A percentile compares a stretch with the other conserved stretches of the same genome.
phyloP scores from a whole-genome alignment of 306 rosid genomes.

The Lagenaria siceraria region DNA sequence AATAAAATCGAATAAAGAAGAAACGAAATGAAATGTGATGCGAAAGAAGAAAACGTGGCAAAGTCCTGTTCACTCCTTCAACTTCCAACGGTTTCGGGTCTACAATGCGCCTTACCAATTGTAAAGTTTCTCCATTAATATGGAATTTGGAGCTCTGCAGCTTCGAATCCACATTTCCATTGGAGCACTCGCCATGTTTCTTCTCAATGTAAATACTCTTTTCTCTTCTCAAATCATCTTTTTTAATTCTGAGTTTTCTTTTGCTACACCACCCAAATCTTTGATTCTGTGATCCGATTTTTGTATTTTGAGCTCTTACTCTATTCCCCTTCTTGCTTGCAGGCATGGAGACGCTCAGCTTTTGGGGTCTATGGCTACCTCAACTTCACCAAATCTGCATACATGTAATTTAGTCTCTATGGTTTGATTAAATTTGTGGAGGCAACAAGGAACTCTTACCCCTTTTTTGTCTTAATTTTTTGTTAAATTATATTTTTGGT shows the following conservation, averaged over 20 bases:
- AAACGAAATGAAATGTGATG: not conserved
- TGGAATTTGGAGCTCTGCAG: not conserved
- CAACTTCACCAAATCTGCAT: constrained; percentile 81
- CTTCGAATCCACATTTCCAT: constrained; percentile 9
- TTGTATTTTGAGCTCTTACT: not conserved
- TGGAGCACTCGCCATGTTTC: constrained; percentile 40
- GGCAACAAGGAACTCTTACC: too few relatives aligned
- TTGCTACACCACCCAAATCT: not conserved
- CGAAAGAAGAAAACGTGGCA: not conserved
- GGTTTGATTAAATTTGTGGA: too few relatives aligned
- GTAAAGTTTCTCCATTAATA: not conserved
- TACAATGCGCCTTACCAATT: not conserved
- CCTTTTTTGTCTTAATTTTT: not conserved
- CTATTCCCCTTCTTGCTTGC: constrained; percentile 5
- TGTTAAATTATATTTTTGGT: too few relatives aligned
- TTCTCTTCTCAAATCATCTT: not conserved
- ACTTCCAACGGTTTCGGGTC: not conserved
- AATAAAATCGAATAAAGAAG: too few relatives aligned
- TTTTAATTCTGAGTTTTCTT: not conserved
- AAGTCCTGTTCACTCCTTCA: not conserved
- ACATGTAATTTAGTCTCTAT: too few relatives aligned
- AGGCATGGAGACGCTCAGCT: constrained; percentile 76
- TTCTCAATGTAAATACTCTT: constrained; percentile 37
- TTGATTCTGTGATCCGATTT: not conserved
- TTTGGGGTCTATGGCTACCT: constrained; percentile 69